Evolutionary conservation across 164 flowering plant genomes (phyloP), one percentile per base, ranked within the genome.

Genomic region (Vitis cinerea): DNA sequence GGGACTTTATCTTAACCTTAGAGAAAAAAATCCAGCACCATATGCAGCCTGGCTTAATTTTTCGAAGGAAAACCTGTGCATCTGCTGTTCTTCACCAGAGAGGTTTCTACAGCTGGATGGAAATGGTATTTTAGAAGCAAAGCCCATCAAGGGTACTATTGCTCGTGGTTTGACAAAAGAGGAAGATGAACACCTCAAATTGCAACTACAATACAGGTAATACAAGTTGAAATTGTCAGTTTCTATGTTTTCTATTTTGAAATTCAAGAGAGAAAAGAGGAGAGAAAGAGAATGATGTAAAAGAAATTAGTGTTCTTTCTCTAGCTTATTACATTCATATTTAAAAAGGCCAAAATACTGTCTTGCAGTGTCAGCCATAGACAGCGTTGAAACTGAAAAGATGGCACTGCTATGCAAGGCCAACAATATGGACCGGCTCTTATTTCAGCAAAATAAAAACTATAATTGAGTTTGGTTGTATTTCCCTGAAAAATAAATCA

Each of bases 1-100:
- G 66, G 82, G 83, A 52, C 88, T 95, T 56, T 95, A 95, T 80
- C 88, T 93, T 48, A 77, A 79, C 57, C 85, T 95, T 54, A 83
- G 99, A 74, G 91, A 88, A 50, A 81, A 77, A 71, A 95, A 95
- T 74, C 99, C 99, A 0, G 88, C 99, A 2, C 99, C 99, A n/a
- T 93, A 93, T 81, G 97, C 99, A 54, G 94, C 99, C 0, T 95
- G 98, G 97, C 86, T 95, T 66, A 91, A 86, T 81, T 95, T 95
- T 78, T 72, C 93, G 8, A 80, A 79, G 69, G 88, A 90, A 71
- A 75, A 88, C 63, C 65, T 95, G 56, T 74, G 81, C 72, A 83
- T 95, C 37, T 95, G 99, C 72, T 89, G 85, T 76, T 95, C 99
- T 71, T 95, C 99, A 9, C 99, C 99, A 47, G 99, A 95, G 85